Percentiles rank a stretch among this genome's conserved stretches.
Evolutionary conservation across 2,329 filamentous ascomycete species (phyloP).

Genomic region (Sporothrix brasiliensis): DNA sequence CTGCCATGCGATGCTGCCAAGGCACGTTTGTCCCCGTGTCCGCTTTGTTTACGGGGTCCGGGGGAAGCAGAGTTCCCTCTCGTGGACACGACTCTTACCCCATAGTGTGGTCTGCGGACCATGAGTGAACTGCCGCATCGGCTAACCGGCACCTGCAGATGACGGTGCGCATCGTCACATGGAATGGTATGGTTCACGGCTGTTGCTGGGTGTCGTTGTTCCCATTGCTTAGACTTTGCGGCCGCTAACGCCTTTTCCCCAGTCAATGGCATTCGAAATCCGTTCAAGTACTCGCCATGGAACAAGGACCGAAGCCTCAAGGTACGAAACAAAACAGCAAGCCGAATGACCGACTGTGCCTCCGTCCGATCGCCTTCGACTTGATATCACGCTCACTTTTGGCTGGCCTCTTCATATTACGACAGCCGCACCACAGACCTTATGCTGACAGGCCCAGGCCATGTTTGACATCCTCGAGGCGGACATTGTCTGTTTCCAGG

Average conservation of each 20-base stretch:
- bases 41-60: neutral
- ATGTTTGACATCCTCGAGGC: constrained; percentile 95
- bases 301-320: constrained; percentile 69
- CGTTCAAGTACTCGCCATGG: constrained; percentile 85
- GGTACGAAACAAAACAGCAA: constrained; percentile 46
- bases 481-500: constrained; percentile 93
- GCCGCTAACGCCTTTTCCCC: constrained; percentile 37
- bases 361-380: neutral
- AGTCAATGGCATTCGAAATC: constrained; percentile 76
- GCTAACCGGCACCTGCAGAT: constrained; percentile 48
- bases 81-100: neutral
- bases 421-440: neutral
- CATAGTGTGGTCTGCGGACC: no score
- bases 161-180: constrained; percentile 79
- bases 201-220: neutral
- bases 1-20: constrained; percentile 19
- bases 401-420: neutral
- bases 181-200: constrained; percentile 66
- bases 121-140: no score
- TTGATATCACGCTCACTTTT: neutral
- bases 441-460: constrained; percentile 52
- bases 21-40: neutral
- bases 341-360: neutral
- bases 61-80: neutral
- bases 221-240: constrained; percentile 23